phyloP scores from a whole-genome alignment of 495 filamentous ascomycete species.

The Jackrogersella minutella region DNA sequence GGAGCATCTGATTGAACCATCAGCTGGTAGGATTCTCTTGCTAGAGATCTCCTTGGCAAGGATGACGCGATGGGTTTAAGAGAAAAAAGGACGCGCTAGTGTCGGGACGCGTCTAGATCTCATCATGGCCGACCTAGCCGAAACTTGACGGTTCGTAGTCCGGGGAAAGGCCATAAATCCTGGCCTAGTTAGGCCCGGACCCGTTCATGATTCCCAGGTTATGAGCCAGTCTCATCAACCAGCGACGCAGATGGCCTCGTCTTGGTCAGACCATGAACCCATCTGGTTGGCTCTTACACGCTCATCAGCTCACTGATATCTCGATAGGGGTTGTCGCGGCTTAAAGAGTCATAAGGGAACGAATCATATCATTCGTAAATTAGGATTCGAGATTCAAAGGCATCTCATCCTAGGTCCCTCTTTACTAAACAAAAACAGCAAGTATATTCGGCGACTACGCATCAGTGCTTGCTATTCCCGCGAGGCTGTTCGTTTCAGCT shows the following conservation, averaged over 20 bases:
- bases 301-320: conserved; percentile 7
- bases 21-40: conserved; percentile 18
- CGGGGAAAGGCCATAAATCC: conserved; percentile 22
- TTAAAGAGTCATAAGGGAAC: conserved; percentile 11
- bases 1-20: conserved; percentile 31
- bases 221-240: conserved; percentile 23
- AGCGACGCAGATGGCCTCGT: conserved; percentile 19
- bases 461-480: conserved; percentile 1
- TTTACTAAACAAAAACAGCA: not conserved
- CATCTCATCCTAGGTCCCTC: not conserved
- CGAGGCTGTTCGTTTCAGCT: conserved; percentile 21
- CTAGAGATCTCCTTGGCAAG: conserved; percentile 30
- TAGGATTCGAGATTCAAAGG: conserved; percentile 3
- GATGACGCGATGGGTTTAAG: conserved; percentile 31
- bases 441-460: conserved; percentile 1
- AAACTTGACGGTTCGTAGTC: conserved; percentile 19
- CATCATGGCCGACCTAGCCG: conserved; percentile 7
- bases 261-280: conserved; percentile 7
- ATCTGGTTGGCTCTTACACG: not conserved
- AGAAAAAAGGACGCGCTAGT: conserved; percentile 25
- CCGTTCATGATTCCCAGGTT: not conserved
- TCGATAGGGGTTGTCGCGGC: conserved; percentile 15
- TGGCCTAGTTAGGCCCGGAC: conserved; percentile 10
- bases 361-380: conserved; percentile 4
- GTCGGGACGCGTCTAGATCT: conserved; percentile 36